phyloP scores from a whole-genome alignment of 768 basidiomycete genomes.

The Krasilnikovozyma curviuscula region DNA sequence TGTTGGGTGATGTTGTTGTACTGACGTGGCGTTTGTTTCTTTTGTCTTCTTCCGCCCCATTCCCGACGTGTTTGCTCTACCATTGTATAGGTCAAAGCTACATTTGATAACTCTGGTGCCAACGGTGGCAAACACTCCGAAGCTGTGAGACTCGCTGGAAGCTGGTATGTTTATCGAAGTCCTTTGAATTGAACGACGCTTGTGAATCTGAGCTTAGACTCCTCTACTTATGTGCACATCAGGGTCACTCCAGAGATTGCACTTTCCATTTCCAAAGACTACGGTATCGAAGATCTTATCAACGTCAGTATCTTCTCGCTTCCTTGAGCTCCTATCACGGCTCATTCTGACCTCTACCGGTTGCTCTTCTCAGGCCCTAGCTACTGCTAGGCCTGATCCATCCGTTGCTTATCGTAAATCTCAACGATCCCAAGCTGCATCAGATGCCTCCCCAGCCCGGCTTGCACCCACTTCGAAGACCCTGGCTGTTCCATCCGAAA shows the following conservation, averaged over 20 bases:
- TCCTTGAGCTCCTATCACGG: background rate
- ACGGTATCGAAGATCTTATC: slow-evolving; percentile 36
- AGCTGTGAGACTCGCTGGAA: slow-evolving; percentile 67
- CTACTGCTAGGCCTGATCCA: slow-evolving; percentile 58
- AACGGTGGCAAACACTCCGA: slow-evolving; percentile 46
- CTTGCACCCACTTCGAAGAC: slow-evolving; percentile 22
- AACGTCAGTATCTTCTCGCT: slow-evolving; percentile 16
- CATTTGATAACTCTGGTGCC: slow-evolving; percentile 53
- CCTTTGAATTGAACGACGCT: background rate
- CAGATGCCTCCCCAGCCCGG: slow-evolving; percentile 24
- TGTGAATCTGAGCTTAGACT: slow-evolving; percentile 29
- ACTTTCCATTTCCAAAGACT: slow-evolving; percentile 44
- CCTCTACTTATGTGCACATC: slow-evolving; percentile 20
- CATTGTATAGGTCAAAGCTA: slow-evolving; percentile 46
- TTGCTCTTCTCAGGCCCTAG: slow-evolving; percentile 33
- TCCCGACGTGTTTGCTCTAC: no score
- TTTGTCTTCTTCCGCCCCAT: no score
- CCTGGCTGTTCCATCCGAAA: slow-evolving; percentile 19
- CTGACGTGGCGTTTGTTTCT: no score
- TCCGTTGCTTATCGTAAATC: slow-evolving; percentile 59
- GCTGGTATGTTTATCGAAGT: slow-evolving; percentile 30
- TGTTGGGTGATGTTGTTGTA: no score
- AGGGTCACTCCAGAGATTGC: slow-evolving; percentile 35
- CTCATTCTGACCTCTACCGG: background rate
- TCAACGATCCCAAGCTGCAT: slow-evolving; percentile 24